These are phyloP conservation scores for Lyophyllum semitale DNA, from an alignment of 768 basidiomycete species.

Conservation along the genomic window DNA sequence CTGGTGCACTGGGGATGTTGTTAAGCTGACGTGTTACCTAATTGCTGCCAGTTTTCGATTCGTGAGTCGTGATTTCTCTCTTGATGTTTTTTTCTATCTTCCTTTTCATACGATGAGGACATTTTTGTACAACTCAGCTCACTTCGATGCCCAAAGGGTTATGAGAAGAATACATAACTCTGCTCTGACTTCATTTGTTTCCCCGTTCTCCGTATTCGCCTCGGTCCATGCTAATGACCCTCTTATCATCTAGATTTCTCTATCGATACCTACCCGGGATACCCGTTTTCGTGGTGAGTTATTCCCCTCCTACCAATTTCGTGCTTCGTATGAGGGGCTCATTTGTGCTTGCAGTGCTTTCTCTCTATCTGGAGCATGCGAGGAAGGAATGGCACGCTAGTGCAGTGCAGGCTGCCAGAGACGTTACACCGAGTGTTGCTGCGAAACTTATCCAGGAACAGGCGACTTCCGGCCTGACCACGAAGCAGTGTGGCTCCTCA, in stretches of 20 bases:
- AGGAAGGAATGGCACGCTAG: background rate
- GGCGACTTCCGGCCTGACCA: slow-evolving; percentile 2
- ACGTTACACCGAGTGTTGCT: background rate
- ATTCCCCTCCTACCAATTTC: background rate
- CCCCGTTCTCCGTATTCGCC: background rate
- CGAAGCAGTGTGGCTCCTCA: background rate
- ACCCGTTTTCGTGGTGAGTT: slow-evolving; percentile 28
- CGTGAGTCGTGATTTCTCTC: background rate
- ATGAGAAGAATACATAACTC: slow-evolving; percentile 55
- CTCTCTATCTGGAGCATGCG: too few relatives aligned
- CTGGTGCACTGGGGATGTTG: too few relatives aligned
- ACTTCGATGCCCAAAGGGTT: slow-evolving; percentile 55
- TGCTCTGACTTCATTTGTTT: slow-evolving; percentile 34
- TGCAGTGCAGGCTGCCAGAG: too few relatives aligned
- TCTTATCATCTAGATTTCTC: background rate
- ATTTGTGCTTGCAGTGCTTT: too few relatives aligned
- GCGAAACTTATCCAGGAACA: background rate
- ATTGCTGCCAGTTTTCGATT: too few relatives aligned
- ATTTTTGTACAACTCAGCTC: slow-evolving; percentile 54
- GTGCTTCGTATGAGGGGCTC: background rate
- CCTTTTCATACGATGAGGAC: slow-evolving; percentile 11
- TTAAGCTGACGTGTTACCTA: too few relatives aligned
- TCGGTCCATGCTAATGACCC: background rate
- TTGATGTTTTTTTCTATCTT: background rate
- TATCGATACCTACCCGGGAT: background rate